Evolutionary conservation across 345 rosid genomes (phyloP).

Genomic region (Crucihimalaya himalaica): DNA sequence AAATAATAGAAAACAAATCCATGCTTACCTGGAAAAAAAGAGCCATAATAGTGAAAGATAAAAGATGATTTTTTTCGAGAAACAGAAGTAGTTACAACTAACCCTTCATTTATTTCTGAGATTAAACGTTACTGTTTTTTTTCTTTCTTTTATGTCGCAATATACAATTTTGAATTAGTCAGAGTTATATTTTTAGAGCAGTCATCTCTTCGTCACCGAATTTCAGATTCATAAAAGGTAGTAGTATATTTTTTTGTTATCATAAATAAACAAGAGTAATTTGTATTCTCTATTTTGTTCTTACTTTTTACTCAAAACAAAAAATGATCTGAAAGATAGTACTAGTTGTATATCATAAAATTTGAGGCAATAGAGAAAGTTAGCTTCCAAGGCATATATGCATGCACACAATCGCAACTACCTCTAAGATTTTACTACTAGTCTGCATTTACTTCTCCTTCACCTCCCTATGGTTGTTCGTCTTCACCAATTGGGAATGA

Average conservation of each 20-base stretch:
- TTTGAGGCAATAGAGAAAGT: conserved; percentile 7
- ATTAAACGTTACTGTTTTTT: no score
- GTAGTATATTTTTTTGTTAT: no score
- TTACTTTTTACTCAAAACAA: background rate
- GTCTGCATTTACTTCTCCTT: conserved; percentile 19
- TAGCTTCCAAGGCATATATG: conserved; percentile 17
- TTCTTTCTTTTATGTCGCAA: no score
- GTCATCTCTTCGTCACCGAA: no score
- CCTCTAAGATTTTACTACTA: background rate
- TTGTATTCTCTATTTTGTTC: background rate
- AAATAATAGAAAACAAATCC: background rate
- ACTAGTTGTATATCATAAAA: background rate
- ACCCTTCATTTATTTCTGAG: conserved; percentile 25
- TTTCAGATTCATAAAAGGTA: no score
- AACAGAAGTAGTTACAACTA: conserved; percentile 28
- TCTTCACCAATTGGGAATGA: conserved; percentile 15
- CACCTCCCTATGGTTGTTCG: background rate
- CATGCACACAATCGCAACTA: conserved; percentile 21
- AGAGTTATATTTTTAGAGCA: no score
- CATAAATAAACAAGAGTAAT: no score
- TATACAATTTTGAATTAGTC: no score
- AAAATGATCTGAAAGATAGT: background rate
- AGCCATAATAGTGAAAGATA: conserved; percentile 8
- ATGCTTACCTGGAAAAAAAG: background rate
- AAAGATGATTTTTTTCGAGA: background rate